Conservation (phyloP, 352 stramenopile genomes). For the Phytopythium kandeliae region DNA sequence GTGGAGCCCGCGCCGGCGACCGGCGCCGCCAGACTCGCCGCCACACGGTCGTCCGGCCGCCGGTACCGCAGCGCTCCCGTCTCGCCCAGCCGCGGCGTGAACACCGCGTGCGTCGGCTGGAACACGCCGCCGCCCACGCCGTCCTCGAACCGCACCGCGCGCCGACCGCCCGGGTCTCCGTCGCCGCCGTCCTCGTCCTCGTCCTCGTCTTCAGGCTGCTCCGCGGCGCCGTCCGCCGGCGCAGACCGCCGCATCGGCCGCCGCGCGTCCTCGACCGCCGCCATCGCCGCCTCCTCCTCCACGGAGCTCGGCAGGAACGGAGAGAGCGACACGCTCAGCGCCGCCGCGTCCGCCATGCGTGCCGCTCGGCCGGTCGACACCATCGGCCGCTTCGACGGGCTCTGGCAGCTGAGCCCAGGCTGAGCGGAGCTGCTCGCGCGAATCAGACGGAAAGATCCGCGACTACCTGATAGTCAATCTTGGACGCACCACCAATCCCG, state of each 20-base stretch:
- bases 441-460: slow-evolving; percentile 3
- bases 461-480: slow-evolving; percentile 2
- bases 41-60: slow-evolving; percentile 69
- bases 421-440: no score
- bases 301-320: slow-evolving; percentile 73
- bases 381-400: no score
- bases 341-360: slow-evolving; percentile 31
- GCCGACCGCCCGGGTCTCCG: slow-evolving; percentile 29
- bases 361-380: slow-evolving; percentile 30
- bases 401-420: no score
- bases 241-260: neutral
- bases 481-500: no score
- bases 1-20: slow-evolving; percentile 44
- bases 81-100: slow-evolving; percentile 71
- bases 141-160: slow-evolving; percentile 53
- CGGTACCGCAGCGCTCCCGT: slow-evolving; percentile 67
- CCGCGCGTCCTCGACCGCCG: slow-evolving; percentile 1
- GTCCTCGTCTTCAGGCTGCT: slow-evolving; percentile 1
- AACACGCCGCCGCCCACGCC: slow-evolving; percentile 11
- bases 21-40: slow-evolving; percentile 54
- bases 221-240: slow-evolving; percentile 5
- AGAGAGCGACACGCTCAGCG: slow-evolving; percentile 72
- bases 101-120: slow-evolving; percentile 84
- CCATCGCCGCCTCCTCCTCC: slow-evolving; percentile 25
- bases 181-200: neutral